Conservation (phyloP, 805 yeast species). For the Metschnikowia matae region DNA sequence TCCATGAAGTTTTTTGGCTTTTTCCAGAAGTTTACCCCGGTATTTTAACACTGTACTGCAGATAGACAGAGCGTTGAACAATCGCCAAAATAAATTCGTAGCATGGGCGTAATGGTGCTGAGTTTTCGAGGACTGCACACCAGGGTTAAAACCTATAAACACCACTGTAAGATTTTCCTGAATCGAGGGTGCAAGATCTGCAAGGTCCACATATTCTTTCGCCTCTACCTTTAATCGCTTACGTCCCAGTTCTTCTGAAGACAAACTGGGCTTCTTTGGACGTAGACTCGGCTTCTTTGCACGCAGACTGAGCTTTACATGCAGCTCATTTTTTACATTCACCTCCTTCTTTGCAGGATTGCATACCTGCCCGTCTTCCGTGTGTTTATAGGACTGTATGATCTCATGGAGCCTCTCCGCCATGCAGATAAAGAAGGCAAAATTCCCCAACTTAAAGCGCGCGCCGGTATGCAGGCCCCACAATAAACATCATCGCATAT, state of each 20-base stretch:
- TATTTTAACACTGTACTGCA: constrained; percentile 19
- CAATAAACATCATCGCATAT: background rate
- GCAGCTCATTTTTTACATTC: too few species aligned
- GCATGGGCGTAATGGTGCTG: constrained; percentile 76
- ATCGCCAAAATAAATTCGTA: constrained; percentile 64
- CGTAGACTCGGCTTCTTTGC: too few species aligned
- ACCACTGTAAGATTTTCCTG: constrained; percentile 32
- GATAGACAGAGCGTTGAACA: constrained; percentile 50
- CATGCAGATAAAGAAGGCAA: background rate
- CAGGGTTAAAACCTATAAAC: constrained; percentile 74
- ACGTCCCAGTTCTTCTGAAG: too few species aligned
- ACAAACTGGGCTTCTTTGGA: too few species aligned
- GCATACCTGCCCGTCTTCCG: background rate
- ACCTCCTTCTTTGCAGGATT: background rate
- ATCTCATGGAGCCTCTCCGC: constrained; percentile 1
- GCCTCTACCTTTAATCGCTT: too few species aligned
- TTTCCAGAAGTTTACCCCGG: constrained; percentile 2
- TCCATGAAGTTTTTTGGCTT: constrained; percentile 6
- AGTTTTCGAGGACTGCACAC: constrained; percentile 51
- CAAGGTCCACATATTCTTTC: constrained; percentile 4
- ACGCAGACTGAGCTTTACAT: too few species aligned
- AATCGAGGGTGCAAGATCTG: constrained; percentile 34
- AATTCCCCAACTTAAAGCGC: background rate
- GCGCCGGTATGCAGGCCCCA: background rate
- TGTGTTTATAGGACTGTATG: constrained; percentile 10